A percentile compares a stretch with the other conserved stretches of the same genome.
phyloP scores from a whole-genome alignment of 2,329 filamentous ascomycete species.

The Chaetoscypha palmicola region DNA sequence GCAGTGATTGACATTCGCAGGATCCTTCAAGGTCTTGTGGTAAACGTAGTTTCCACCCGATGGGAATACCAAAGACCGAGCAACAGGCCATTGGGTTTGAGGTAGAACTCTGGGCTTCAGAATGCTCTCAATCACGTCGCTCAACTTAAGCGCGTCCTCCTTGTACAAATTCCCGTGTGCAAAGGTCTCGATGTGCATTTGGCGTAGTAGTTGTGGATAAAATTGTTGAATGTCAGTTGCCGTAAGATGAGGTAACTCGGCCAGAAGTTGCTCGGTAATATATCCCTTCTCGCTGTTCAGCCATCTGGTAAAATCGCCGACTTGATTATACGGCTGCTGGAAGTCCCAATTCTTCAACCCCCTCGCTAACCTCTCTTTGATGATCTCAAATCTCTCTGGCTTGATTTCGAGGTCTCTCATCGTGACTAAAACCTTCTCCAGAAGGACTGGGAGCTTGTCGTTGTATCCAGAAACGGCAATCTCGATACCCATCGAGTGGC shows the following conservation, averaged over 20 bases:
- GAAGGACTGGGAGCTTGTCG: constrained; percentile 83
- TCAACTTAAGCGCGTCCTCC: constrained; percentile 82
- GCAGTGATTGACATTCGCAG: constrained; percentile 82
- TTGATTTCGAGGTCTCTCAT: constrained; percentile 80
- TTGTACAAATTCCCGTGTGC: constrained; percentile 92
- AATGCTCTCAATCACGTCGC: constrained; percentile 71
- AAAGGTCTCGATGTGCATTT: constrained; percentile 81
- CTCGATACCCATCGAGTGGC: constrained; percentile 66
- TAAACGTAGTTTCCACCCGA: constrained; percentile 79
- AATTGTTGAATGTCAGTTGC: constrained; percentile 69
- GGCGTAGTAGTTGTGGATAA: constrained; percentile 70
- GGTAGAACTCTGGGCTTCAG: constrained; percentile 70
- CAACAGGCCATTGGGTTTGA: constrained; percentile 70
- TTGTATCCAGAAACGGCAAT: constrained; percentile 86
- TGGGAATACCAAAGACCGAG: constrained; percentile 70
- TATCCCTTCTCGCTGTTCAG: constrained; percentile 70
- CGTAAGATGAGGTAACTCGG: constrained; percentile 68
- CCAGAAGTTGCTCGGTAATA: constrained; percentile 71
- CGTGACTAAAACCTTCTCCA: constrained; percentile 80
- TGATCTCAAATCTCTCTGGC: constrained; percentile 82
- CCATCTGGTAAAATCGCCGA: constrained; percentile 75
- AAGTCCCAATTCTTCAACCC: constrained; percentile 81
- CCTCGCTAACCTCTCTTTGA: constrained; percentile 76
- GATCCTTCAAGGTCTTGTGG: constrained; percentile 72
- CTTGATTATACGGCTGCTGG: constrained; percentile 82